phyloP scores from a whole-genome alignment of 2,329 filamentous ascomycete species.

The Colletotrichum musicola region DNA sequence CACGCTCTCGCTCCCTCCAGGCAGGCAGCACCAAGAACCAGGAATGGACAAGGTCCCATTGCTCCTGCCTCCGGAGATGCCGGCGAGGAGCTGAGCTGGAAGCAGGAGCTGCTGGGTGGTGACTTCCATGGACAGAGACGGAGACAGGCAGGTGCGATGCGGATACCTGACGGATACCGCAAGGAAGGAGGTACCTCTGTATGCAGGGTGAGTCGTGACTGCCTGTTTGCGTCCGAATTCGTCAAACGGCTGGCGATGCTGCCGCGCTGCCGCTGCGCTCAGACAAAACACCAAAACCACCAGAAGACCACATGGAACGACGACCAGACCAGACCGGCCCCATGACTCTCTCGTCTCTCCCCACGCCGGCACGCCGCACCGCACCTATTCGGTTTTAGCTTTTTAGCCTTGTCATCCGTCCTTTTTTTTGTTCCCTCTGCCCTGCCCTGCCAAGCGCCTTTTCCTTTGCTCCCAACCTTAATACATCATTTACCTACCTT shows the following conservation, averaged over 20 bases:
- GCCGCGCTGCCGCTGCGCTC: no score
- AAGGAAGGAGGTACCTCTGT: no score
- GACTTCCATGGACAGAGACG: no score
- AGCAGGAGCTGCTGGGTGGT: no score
- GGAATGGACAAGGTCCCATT: neutral
- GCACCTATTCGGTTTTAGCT: neutral
- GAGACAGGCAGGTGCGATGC: no score
- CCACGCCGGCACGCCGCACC: neutral
- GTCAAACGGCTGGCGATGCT: no score
- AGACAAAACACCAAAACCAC: neutral
- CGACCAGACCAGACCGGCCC: slow-evolving; percentile 14
- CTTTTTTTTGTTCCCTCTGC: neutral
- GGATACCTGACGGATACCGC: no score
- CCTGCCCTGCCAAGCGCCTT: no score
- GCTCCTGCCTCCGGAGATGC: slow-evolving; percentile 14
- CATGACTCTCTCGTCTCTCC: slow-evolving; percentile 22
- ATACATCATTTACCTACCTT: neutral
- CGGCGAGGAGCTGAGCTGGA: neutral
- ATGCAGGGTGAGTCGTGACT: no score
- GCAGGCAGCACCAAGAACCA: slow-evolving; percentile 8
- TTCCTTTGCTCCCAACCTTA: no score
- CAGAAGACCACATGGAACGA: slow-evolving; percentile 8
- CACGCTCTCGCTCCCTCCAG: no score
- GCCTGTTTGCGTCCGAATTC: no score
- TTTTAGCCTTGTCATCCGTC: neutral